Evolutionary conservation across 352 stramenopile genomes (phyloP), one percentile per base, ranked within the genome.

Genomic region (Globisporangium solare): DNA sequence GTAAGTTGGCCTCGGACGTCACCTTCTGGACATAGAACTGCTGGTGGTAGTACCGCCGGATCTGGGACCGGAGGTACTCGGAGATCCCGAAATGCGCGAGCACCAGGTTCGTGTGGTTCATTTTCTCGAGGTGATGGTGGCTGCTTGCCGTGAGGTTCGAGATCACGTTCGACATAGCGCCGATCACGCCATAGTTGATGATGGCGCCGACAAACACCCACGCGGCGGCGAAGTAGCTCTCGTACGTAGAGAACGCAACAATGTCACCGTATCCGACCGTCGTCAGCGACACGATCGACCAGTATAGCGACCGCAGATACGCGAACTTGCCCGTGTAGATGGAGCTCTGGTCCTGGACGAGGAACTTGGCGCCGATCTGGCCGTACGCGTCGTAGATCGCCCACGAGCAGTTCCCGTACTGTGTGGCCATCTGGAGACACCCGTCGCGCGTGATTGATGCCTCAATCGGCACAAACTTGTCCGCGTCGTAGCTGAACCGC

Each of bases 201-300:
- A 90, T 73, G 0, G 68, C 78, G 1, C 78, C 79, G 1, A 88
- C 39, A 42, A 88, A 90, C 6, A 80, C 66, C 83, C 83, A 92
- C 2, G 78, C 22, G 10, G 74, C 74, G 1, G 80, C 79, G 35
- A 89, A 90, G 18, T 81, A 74, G 43, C 70, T 88, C 54, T 92
- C 83, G 39, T 57, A 66, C 0, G 79, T 90, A 11, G 79, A 86
- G 32, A 88, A 92, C 1, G 83, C 80, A 0, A 90, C 78, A 8
- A 90, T 89, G 39, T 89, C 78, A 1, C 83, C 83, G 10, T 89
- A 90, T 0, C 83, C 83, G n/a, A 92, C 76, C 0, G 76, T 88
- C 27, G 79, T 90, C 15, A 92, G 66, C 21, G 75, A 70, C 32
- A 89, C 79, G 41, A 90, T 84, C 0, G 78, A 65, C 83, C 83